Evolutionary conservation across 2,329 filamentous ascomycete species (phyloP).

Genomic region (Ophiocordyceps sinensis): DNA sequence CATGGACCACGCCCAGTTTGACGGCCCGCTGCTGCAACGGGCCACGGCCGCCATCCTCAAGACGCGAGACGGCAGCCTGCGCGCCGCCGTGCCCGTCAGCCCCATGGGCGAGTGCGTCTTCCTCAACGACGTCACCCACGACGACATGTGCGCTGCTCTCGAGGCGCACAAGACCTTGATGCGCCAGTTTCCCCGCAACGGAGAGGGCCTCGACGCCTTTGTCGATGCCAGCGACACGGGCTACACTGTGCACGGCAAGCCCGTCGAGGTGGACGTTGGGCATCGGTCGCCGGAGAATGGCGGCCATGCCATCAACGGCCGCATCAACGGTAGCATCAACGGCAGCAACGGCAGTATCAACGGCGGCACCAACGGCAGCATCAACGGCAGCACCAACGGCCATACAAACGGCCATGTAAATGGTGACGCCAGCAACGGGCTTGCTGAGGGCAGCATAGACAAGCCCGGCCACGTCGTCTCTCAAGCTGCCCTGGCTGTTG

Average conservation of each 20-base stretch:
- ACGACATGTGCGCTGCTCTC: constrained; percentile 48
- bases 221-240: constrained; percentile 58
- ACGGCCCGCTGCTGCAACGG: constrained; percentile 49
- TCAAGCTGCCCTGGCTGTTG: not conserved
- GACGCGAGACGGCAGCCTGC: constrained; percentile 53
- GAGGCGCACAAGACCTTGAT: constrained; percentile 48
- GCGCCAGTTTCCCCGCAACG: constrained; percentile 46
- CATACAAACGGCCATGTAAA: not conserved
- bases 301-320: not conserved
- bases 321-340: not conserved
- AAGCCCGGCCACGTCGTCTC: not conserved
- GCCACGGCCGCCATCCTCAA: constrained; percentile 56
- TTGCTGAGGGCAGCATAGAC: not conserved
- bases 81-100: constrained; percentile 49
- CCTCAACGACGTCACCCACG: constrained; percentile 48
- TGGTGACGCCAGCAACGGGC: not conserved
- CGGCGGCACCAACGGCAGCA: not conserved
- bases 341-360: not conserved
- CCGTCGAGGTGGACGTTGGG: constrained; percentile 5
- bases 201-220: constrained; percentile 53
- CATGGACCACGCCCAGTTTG: constrained; percentile 56
- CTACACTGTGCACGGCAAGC: constrained; percentile 23
- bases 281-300: not conserved
- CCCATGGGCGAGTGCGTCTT: constrained; percentile 54
- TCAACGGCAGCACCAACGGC: not conserved